Evolutionary conservation across 305 asterid species (phyloP).

Genomic region (Rubia tinctorum): DNA sequence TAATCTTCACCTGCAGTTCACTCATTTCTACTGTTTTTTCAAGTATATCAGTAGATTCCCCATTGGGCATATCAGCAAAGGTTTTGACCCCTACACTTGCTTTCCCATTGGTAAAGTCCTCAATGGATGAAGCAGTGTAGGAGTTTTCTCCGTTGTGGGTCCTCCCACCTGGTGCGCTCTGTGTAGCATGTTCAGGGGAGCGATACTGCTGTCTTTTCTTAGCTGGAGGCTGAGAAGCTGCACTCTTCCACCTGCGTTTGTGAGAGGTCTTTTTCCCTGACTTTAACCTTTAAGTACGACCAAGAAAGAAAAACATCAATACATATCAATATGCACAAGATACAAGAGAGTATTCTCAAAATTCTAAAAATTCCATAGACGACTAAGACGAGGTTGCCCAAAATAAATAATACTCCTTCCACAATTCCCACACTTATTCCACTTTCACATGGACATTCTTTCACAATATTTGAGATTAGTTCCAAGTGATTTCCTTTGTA

Average conservation of each 20-base stretch:
- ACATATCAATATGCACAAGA: not conserved
- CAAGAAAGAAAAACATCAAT: conserved; percentile 9
- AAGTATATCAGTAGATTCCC: conserved; percentile 14
- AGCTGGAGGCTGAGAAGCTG: conserved; percentile 26
- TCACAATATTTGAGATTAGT: not conserved
- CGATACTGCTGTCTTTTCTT: conserved; percentile 38
- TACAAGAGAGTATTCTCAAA: conserved; percentile 2
- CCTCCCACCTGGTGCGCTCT: conserved; percentile 48
- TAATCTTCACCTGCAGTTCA: conserved; percentile 52
- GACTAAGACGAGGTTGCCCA: not conserved
- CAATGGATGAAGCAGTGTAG: conserved; percentile 29
- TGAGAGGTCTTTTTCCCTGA: conserved; percentile 33
- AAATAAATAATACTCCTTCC: not conserved
- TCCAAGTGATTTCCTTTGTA: not conserved
- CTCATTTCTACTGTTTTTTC: conserved; percentile 36
- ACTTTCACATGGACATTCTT: not conserved
- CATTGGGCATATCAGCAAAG: conserved; percentile 20
- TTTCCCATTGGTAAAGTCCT: conserved; percentile 30
- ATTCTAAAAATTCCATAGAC: conserved; percentile 14
- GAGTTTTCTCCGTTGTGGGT: conserved; percentile 42
- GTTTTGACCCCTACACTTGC: conserved; percentile 28
- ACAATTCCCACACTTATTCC: not conserved
- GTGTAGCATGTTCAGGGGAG: conserved; percentile 57
- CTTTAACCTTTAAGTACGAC: conserved; percentile 21
- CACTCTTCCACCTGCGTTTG: conserved; percentile 36